Base-by-base conservation (phyloP, 331 rosid species). In the Acacia concinna region DNA sequence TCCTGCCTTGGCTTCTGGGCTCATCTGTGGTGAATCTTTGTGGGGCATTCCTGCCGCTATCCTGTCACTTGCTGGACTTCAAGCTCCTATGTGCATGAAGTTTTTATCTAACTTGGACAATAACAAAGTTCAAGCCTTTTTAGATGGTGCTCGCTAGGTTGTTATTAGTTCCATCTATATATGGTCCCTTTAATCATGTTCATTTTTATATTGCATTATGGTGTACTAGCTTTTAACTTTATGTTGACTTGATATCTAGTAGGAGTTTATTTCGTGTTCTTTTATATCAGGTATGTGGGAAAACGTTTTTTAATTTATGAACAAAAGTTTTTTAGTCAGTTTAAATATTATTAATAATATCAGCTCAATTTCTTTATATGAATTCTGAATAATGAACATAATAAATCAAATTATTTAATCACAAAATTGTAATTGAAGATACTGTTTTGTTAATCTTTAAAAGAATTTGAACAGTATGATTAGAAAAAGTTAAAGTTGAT, bases 11-110 rank as follows among this genome's bases (percentile, higher is more conserved):
- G 97, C 97, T 9, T 89, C 92, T 12, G 97, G 97, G 13, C 90
- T 90, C 44, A 90, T 92, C 1, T 90, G 92, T 51, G 97, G 97
- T 4, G 97, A 92, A 3, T 90, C 96, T 2, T 77, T 90, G 83
- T 90, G 93, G 93, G 86, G 93, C 27, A 83, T 92, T 76, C 92
- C 96, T 0, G 89, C 93, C 54, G 92, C 93, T 35, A 70, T 90
- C 17, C 87, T 90, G 2, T 46, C 93, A 43, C 83, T 92, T 25
- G 86, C 77, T 2, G 83, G 87, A 38, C 75, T 73, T 5, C 83
- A 73, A 0, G 80, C 97, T 69, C 96, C 97, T 5, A 87, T 92
- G 40, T 90, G 93, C 84, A 92, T 90, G 97, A 89, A 85, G 88
- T 90, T 92, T 65, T 72, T 89, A 0, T 83, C 92, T 70, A 73